Evolutionary conservation across 345 rosid species (phyloP).

Genomic region (Syzygium oleosum): DNA sequence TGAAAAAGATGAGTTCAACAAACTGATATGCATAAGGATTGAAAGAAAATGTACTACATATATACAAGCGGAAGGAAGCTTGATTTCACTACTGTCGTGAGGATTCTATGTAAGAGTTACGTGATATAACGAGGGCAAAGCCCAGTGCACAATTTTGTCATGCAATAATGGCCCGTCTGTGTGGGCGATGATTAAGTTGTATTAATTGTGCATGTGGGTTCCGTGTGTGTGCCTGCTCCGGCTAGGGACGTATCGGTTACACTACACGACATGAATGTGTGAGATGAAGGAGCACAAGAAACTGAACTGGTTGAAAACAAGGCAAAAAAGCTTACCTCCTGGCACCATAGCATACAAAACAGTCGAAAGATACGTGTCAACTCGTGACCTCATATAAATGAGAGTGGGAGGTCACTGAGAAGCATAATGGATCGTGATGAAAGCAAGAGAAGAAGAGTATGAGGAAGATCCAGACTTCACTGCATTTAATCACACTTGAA

Average conservation of each 20-base stretch:
- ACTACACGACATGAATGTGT: neutral
- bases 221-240: neutral
- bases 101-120: neutral
- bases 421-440: neutral
- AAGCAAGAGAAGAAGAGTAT: neutral
- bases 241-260: neutral
- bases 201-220: neutral
- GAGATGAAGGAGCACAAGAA: neutral
- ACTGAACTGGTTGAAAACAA: neutral
- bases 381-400: neutral
- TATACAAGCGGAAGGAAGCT: neutral
- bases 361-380: neutral
- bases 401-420: neutral
- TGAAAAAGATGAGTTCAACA: neutral
- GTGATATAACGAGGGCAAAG: neutral
- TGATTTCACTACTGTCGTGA: neutral
- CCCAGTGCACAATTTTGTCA: neutral
- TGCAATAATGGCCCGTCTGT: neutral
- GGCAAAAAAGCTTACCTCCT: neutral
- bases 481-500: neutral
- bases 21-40: neutral
- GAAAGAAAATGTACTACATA: neutral
- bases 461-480: neutral
- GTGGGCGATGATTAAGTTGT: neutral
- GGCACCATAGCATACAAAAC: neutral